Percentiles rank a stretch among this genome's conserved stretches.
Conservation (phyloP, 2,329 filamentous ascomycete genomes). For the Grosmannia huntii region DNA sequence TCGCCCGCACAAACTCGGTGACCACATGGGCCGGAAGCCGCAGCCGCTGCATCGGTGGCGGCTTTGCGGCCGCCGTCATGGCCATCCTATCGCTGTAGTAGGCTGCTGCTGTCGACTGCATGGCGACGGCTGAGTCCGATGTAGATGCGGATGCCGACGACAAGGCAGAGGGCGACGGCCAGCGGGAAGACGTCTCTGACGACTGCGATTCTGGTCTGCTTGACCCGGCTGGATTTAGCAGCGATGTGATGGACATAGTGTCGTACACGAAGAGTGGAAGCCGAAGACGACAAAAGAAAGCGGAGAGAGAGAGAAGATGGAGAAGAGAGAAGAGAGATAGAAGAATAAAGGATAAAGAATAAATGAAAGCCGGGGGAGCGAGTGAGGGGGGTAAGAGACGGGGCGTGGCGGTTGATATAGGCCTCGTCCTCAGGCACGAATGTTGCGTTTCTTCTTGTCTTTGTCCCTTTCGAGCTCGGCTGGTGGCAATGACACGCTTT, state of each 20-base stretch:
- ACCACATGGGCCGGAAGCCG: neutral
- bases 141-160: neutral
- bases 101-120: neutral
- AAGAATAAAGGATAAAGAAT: neutral
- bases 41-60: neutral
- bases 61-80: neutral
- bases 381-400: neutral
- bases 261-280: neutral
- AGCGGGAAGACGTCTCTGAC: neutral
- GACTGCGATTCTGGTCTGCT: neutral
- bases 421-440: neutral
- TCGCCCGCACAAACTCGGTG: constrained; percentile 8
- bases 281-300: no score
- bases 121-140: neutral
- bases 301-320: neutral
- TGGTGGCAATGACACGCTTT: neutral
- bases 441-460: neutral
- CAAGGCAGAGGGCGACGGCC: neutral
- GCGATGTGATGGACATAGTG: neutral
- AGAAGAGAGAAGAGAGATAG: neutral
- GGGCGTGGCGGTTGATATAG: neutral
- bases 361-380: no score
- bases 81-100: neutral
- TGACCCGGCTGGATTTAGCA: neutral
- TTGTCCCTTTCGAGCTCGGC: neutral